Percentiles rank a stretch among this genome's conserved stretches.
Conservation (phyloP, 768 basidiomycete species). For the Pilatotrama ljubarskyi region DNA sequence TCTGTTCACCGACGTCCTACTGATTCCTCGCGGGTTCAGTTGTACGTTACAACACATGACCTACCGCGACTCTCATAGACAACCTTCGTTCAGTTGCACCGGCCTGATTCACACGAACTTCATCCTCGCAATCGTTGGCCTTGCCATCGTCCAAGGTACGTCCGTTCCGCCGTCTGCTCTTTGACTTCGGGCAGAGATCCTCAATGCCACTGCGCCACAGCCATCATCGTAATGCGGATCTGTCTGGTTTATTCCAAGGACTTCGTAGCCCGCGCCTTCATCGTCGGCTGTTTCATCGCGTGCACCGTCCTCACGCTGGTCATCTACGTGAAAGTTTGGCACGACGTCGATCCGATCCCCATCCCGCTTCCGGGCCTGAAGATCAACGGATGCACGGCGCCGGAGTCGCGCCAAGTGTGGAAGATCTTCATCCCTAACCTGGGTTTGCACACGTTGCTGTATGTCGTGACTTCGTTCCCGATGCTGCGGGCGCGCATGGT, state of each 20-base stretch:
- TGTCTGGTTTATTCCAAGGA: constrained; percentile 23
- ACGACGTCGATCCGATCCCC: constrained; percentile 4
- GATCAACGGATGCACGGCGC: constrained; percentile 18
- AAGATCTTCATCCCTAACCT: constrained; percentile 21
- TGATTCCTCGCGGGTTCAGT: not conserved
- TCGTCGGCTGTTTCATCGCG: constrained; percentile 16
- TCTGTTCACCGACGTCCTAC: no score
- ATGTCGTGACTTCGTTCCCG: constrained; percentile 21
- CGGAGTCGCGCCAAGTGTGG: constrained; percentile 19
- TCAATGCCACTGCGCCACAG: not conserved
- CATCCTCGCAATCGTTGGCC: constrained; percentile 9
- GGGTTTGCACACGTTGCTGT: constrained; percentile 22
- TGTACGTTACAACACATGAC: not conserved
- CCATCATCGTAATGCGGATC: constrained; percentile 25
- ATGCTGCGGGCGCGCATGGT: constrained; percentile 5
- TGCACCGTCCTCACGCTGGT: not conserved
- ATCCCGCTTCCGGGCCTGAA: constrained; percentile 13
- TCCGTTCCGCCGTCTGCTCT: not conserved
- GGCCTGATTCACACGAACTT: constrained; percentile 10
- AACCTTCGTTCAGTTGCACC: constrained; percentile 1
- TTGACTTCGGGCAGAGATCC: not conserved
- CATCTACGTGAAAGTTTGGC: constrained; percentile 12
- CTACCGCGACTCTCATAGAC: not conserved
- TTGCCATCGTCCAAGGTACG: constrained; percentile 20
- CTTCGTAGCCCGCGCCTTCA: constrained; percentile 7